Evolutionary conservation across 352 stramenopile genomes (phyloP), one percentile per base, ranked within the genome.

Genomic region (Globisporangium recalcitrans): DNA sequence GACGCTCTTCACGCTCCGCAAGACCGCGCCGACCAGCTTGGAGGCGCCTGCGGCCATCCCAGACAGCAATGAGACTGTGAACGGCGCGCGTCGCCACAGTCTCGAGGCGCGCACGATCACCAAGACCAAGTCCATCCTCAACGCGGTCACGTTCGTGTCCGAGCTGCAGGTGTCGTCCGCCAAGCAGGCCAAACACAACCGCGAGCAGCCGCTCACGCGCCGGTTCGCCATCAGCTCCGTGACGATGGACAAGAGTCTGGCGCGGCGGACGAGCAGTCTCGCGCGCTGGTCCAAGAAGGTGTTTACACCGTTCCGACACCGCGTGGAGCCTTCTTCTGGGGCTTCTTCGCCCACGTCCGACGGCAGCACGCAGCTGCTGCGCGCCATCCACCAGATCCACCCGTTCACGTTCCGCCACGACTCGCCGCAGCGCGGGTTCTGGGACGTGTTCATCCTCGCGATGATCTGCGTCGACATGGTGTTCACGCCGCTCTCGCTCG

Each of bases 401-500:
- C 66, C 58, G 21, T 82, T 78, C 26, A 83, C 73, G 3, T 57
- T 90, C 2, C 75, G 74, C n/a, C 79, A 84, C 24, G 78, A 90
- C 44, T 82, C 78, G 0, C 38, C 49, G 0, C 65, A 69, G 24
- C 73, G 78, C 1, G 56, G 70, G n/a, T 34, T 64, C 5, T 90
- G 80, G 80, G 78, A 90, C 44, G 42, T 77, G 4, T 32, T 87
- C 21, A 74, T 90, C 16, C 71, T 90, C 68, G 9, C 60, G 8
- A 74, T 83, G 71, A 80, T 90, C 24, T 63, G 80, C 8, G 34
- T 85, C 6, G 77, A 90, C 60, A 69, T 88, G 0, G 67, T 82
- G 1, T 14, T 88, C 32, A 88, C 78, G 3, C 77, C 80, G 11
- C 56, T 90, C 0, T 64, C 74, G 11, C 61, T 90, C 13, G 78